Conservation (phyloP, 139 green algal species). For the Mesostigma viride region DNA sequence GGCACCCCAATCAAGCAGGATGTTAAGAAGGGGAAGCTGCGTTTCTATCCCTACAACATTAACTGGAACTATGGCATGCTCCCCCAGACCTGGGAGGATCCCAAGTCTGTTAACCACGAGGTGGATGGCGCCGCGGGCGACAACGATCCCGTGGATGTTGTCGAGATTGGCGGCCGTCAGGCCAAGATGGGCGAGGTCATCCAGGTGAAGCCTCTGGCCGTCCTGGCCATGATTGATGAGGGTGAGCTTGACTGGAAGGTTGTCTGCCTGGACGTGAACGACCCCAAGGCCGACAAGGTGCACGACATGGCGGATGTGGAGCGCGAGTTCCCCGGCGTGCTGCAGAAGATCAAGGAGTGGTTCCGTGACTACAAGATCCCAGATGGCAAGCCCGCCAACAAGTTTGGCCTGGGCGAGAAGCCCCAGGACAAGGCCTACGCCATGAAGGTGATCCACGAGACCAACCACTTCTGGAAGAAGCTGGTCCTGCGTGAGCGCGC, state of each 20-base stretch:
- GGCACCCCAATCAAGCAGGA: conserved; percentile 98
- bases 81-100: conserved; percentile 94
- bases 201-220: conserved; percentile 58
- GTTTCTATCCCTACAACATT: conserved; percentile 99
- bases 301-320: conserved; percentile 95
- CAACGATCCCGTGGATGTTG: conserved; percentile 98
- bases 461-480: conserved; percentile 26
- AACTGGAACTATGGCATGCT: conserved; percentile 99
- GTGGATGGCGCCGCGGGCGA: conserved; percentile 57
- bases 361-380: conserved; percentile 99
- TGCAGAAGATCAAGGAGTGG: conserved; percentile 85
- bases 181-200: conserved; percentile 80
- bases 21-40: conserved; percentile 98
- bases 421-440: conserved; percentile 21
- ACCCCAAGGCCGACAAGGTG: conserved; percentile 79
- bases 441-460: conserved; percentile 30
- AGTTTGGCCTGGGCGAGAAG: conserved; percentile 85
- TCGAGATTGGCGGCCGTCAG: conserved; percentile 75
- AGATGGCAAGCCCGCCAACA: conserved; percentile 90
- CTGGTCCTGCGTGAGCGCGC: conserved; percentile 11
- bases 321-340: conserved; percentile 82
- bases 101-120: conserved; percentile 57
- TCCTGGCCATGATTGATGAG: conserved; percentile 96
- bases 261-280: conserved; percentile 74
- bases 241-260: conserved; percentile 99